Conservation (phyloP, 176 grass and related monocot species). For the Zoysia pacifica region DNA sequence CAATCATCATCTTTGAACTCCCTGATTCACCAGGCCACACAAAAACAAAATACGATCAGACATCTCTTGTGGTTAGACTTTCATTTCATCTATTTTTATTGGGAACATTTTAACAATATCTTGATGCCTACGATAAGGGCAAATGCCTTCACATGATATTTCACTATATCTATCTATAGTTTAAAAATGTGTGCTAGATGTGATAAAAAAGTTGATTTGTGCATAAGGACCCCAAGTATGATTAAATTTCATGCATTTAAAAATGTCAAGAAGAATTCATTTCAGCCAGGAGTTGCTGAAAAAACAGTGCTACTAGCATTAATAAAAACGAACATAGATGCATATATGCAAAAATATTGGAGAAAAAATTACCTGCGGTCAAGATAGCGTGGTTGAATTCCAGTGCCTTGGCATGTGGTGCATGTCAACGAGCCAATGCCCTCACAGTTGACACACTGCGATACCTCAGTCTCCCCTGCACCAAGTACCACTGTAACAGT, state of each 20-base stretch:
- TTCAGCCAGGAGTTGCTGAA: neutral
- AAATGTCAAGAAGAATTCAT: neutral
- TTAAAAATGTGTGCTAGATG: neutral
- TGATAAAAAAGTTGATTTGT: neutral
- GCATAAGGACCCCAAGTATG: conserved; percentile 10
- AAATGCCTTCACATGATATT: neutral
- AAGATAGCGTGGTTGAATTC: conserved; percentile 98
- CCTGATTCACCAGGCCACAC: conserved; percentile 37
- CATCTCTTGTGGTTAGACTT: neutral
- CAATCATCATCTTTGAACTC: conserved; percentile 88
- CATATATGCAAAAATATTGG: conserved; percentile 11
- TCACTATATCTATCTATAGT: neutral
- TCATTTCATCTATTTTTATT: neutral
- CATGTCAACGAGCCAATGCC: conserved; percentile 90
- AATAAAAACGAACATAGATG: neutral
- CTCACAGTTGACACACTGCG: conserved; percentile 83
- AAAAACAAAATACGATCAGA: neutral
- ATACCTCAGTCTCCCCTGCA: conserved; percentile 75
- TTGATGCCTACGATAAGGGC: neutral
- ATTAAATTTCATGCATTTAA: conserved; percentile 5
- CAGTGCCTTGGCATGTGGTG: conserved; percentile 92
- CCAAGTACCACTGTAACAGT: conserved; percentile 75
- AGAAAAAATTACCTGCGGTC: conserved; percentile 77
- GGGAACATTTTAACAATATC: neutral
- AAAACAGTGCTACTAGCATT: neutral